These are phyloP conservation scores for Flaveria bidentis DNA, from an alignment of 129 eudicot species.

Conservation along the genomic window DNA sequence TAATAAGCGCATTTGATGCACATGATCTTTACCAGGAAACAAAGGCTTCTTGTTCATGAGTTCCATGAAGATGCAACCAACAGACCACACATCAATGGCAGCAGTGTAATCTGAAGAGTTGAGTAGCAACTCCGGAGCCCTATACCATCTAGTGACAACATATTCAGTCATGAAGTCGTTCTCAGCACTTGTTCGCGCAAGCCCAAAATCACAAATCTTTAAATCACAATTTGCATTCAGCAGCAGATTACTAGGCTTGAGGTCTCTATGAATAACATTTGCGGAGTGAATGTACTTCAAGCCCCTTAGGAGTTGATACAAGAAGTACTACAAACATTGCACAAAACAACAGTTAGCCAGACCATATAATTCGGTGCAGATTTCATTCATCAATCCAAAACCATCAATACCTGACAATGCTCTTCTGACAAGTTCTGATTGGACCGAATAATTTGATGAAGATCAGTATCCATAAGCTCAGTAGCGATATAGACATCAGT, in stretches of 20 bases:
- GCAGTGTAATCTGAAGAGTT: slow-evolving; percentile 84
- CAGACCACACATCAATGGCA: slow-evolving; percentile 90
- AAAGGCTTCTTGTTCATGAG: slow-evolving; percentile 86
- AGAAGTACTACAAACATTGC: slow-evolving; percentile 63
- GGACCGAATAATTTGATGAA: slow-evolving; percentile 85
- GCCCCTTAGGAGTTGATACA: slow-evolving; percentile 88
- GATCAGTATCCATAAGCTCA: slow-evolving; percentile 93
- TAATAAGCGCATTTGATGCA: slow-evolving; percentile 82
- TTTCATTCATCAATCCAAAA: neutral
- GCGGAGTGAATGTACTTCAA: slow-evolving; percentile 88
- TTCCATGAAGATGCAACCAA: slow-evolving; percentile 91
- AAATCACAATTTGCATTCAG: slow-evolving; percentile 88
- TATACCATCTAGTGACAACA: slow-evolving; percentile 90
- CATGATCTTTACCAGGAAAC: slow-evolving; percentile 84
- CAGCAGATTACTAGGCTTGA: slow-evolving; percentile 83
- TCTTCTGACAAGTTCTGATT: slow-evolving; percentile 77
- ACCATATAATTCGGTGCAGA: neutral
- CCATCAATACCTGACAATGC: slow-evolving; percentile 74
- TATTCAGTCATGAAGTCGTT: slow-evolving; percentile 89
- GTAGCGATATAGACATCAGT: slow-evolving; percentile 83
- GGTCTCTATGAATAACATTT: slow-evolving; percentile 78
- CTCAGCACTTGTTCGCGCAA: slow-evolving; percentile 73
- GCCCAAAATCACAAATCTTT: slow-evolving; percentile 91
- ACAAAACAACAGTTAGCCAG: slow-evolving; percentile 17
- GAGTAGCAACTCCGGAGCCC: slow-evolving; percentile 86